A percentile compares a stretch with the other conserved stretches of the same genome.
These are phyloP conservation scores for Aspergillus quadrilineatus DNA, from an alignment of 2,329 filamentous ascomycete genomes.

Conservation along the genomic window DNA sequence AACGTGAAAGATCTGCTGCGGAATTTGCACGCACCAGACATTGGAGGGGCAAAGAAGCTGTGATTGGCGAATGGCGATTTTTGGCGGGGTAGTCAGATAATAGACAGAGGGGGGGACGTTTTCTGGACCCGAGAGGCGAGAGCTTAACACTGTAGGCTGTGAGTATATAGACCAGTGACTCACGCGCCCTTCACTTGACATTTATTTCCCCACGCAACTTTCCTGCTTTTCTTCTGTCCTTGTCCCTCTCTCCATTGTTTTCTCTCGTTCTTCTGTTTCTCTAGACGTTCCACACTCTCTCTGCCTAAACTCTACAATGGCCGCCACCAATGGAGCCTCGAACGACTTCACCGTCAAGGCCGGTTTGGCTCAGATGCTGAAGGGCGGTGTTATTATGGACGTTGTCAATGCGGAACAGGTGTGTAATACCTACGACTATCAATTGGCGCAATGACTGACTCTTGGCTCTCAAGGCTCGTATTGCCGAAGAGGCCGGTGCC, in stretches of 20 bases:
- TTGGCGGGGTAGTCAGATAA: slow-evolving; percentile 1
- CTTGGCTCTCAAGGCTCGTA: slow-evolving; percentile 65
- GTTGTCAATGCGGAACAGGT: slow-evolving; percentile 87
- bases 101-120: neutral
- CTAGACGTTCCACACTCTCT: slow-evolving; percentile 4
- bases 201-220: neutral
- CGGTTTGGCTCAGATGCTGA: slow-evolving; percentile 94
- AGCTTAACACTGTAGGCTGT: neutral
- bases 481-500: slow-evolving; percentile 94
- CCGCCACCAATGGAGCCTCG: slow-evolving; percentile 36
- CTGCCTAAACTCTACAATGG: slow-evolving; percentile 30
- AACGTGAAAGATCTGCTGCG: slow-evolving; percentile 10
- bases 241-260: neutral
- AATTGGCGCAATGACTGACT: neutral
- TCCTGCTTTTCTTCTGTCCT: slow-evolving; percentile 14
- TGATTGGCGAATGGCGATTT: slow-evolving; percentile 7
- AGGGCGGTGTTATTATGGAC: slow-evolving; percentile 99
- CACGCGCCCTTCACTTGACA: slow-evolving; percentile 15
- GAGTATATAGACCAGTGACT: slow-evolving; percentile 19
- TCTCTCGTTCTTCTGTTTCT: slow-evolving; percentile 2
- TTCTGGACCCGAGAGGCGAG: slow-evolving; percentile 4
- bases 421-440: slow-evolving; percentile 15
- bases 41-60: slow-evolving; percentile 5
- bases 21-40: slow-evolving; percentile 6
- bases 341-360: slow-evolving; percentile 85